Percentiles rank a stretch among this genome's conserved stretches.
Evolutionary conservation across 2,329 filamentous ascomycete genomes (phyloP).

Genomic region (Chalaropsis ovoidea): DNA sequence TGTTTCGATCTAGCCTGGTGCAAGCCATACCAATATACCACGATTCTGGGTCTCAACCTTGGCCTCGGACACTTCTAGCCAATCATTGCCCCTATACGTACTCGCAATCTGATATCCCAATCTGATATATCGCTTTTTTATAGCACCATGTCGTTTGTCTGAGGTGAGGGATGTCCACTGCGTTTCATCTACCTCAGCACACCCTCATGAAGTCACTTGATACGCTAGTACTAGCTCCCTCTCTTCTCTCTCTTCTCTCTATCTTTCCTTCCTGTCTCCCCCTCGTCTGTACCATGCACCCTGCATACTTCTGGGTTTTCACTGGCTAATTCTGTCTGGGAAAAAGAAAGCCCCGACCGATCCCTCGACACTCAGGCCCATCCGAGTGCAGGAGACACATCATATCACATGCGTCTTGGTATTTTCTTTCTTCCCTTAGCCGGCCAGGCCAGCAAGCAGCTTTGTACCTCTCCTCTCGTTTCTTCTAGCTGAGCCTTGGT

Average conservation of each 20-base stretch:
- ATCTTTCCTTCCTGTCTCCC: not conserved
- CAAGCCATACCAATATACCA: not conserved
- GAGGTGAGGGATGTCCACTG: not conserved
- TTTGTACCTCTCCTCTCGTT: not conserved
- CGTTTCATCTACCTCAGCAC: constrained; percentile 3
- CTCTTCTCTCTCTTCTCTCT: not conserved
- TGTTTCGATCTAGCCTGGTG: not conserved
- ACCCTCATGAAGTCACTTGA: not conserved
- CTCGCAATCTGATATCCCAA: not conserved
- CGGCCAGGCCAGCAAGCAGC: not conserved
- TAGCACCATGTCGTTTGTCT: not conserved
- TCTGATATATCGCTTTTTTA: not conserved
- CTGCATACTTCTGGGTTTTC: constrained; percentile 1
- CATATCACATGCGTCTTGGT: not conserved
- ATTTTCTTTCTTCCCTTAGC: not conserved
- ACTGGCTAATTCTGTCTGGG: not conserved
- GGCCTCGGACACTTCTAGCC: not conserved
- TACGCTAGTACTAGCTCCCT: not conserved
- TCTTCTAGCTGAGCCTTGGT: not conserved
- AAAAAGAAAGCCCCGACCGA: not conserved
- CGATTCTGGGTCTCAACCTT: not conserved
- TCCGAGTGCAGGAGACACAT: not conserved
- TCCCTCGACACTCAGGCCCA: not conserved
- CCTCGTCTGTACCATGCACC: not conserved
- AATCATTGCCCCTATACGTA: not conserved